Percentiles rank a stretch among this genome's conserved stretches.
Evolutionary conservation across 192 early-diverging fungal genomes (phyloP).

Genomic region (Jimgerdemannia flammicorona): DNA sequence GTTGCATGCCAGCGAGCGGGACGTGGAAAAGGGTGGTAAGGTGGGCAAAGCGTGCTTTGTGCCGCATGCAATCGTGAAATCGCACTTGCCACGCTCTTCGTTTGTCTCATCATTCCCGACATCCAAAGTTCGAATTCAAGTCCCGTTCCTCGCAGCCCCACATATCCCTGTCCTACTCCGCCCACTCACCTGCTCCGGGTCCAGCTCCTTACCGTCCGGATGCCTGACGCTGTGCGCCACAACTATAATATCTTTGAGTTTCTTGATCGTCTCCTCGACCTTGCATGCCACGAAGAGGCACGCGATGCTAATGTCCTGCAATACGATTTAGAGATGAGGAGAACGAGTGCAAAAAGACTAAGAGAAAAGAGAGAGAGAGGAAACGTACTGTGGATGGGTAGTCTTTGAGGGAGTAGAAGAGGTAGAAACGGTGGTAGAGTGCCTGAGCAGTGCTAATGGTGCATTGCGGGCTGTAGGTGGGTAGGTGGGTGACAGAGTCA

Average conservation of each 20-base stretch:
- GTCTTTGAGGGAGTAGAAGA: constrained; percentile 47
- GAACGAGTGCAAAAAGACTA: neutral
- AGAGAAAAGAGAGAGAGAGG: neutral
- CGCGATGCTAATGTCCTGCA: constrained; percentile 55
- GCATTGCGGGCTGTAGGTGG: constrained; percentile 45
- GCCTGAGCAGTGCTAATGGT: constrained; percentile 56
- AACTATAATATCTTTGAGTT: constrained; percentile 74
- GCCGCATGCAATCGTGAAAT: no score
- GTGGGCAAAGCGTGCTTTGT: no score
- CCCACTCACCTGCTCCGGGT: constrained; percentile 45
- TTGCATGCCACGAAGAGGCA: constrained; percentile 82
- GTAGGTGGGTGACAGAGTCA: neutral
- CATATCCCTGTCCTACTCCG: no score
- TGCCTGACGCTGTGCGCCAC: constrained; percentile 50
- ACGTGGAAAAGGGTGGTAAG: neutral
- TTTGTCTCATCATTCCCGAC: neutral
- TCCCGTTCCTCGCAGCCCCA: neutral
- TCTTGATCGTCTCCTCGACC: constrained; percentile 86
- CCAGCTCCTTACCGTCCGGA: constrained; percentile 46
- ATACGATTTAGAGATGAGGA: neutral
- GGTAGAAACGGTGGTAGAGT: constrained; percentile 51
- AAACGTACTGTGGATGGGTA: constrained; percentile 38
- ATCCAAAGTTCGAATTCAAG: neutral
- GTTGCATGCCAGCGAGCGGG: constrained; percentile 19
- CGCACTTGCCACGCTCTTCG: neutral